Evolutionary conservation across 441 rosid genomes (phyloP), one percentile per base, ranked within the genome.

Genomic region (Capsella rubella): DNA sequence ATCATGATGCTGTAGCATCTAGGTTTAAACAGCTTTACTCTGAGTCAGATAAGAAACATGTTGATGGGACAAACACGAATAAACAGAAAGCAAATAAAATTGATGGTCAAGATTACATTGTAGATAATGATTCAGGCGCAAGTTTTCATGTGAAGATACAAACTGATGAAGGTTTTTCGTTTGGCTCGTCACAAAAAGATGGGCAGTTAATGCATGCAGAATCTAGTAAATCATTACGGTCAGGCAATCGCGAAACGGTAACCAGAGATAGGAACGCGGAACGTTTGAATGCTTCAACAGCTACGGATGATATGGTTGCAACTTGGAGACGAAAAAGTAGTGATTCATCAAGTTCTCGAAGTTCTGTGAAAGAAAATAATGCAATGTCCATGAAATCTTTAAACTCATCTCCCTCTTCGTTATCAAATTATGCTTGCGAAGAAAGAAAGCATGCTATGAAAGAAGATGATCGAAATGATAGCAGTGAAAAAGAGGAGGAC

Each of bases 311-410:
- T 79, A 84, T 84, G 89, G 85, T 86, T 78, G 86, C 85, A 59
- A 67, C 84, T 66, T 89, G 95, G 98, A 87, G 81, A 84, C 85
- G 78, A 74, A 90, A 88, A 84, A 89, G 89, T 76, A 90, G 89
- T 35, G 93, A 85, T 79, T 86, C 97, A 57, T 95, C 90, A 29
- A 83, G 93, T n/a, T 45, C 49, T 45, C 49, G 49, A 45, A 45
- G 18, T 45, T 45, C 49, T 14, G 8, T 45, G 8, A 45, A 45
- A 45, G 49, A 45, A 45, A 45, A 45, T n/a, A 45, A 45, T 45
- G 49, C 16, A 45, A 5, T 8, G 49, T 45, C 49, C 49, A 45
- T 45, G 2, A 45, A 45, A 14, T 45, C 49, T 45, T 18, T 45
- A 45, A 45, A 45, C 18, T 14, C 49, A 45, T 45, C 89, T 78